Percentiles rank a stretch among this genome's conserved stretches.
Evolutionary conservation across 441 rosid genomes (phyloP).

Genomic region (Kokia cookei): DNA sequence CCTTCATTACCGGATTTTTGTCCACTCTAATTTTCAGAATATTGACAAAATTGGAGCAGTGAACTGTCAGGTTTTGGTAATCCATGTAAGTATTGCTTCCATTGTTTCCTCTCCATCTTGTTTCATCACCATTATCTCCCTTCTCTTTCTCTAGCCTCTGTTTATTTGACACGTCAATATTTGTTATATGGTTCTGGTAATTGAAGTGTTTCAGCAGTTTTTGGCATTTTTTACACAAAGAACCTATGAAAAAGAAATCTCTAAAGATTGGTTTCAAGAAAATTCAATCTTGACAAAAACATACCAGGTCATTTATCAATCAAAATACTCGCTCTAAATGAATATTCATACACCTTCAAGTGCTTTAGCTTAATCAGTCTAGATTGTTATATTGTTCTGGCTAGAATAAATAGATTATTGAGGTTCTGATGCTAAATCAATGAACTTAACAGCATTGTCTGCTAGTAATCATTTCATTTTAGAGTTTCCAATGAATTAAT

Average conservation of each 20-base stretch:
- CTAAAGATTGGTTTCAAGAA: background rate
- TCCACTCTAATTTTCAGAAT: constrained; percentile 43
- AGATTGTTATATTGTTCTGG: background rate
- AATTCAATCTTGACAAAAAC: background rate
- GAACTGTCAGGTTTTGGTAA: constrained; percentile 68
- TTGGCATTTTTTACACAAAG: background rate
- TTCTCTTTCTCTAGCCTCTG: background rate
- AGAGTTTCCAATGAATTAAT: background rate
- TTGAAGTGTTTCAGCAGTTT: background rate
- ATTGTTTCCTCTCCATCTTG: constrained; percentile 1
- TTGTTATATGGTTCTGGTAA: background rate
- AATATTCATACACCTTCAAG: background rate
- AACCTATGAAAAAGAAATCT: background rate
- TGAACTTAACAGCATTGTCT: background rate
- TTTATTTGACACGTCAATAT: background rate
- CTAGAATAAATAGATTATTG: background rate
- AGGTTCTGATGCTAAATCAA: background rate
- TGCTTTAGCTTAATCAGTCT: background rate
- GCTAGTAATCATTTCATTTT: background rate
- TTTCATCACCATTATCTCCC: background rate
- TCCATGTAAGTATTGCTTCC: constrained; percentile 61
- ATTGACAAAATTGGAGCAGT: constrained; percentile 79
- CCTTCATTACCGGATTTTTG: background rate
- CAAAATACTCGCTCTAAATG: background rate
- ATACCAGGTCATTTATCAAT: background rate